These are phyloP conservation scores for Groenewaldozyma sp. DNA, from an alignment of 1,139 yeast species.

Conservation along the genomic window DNA sequence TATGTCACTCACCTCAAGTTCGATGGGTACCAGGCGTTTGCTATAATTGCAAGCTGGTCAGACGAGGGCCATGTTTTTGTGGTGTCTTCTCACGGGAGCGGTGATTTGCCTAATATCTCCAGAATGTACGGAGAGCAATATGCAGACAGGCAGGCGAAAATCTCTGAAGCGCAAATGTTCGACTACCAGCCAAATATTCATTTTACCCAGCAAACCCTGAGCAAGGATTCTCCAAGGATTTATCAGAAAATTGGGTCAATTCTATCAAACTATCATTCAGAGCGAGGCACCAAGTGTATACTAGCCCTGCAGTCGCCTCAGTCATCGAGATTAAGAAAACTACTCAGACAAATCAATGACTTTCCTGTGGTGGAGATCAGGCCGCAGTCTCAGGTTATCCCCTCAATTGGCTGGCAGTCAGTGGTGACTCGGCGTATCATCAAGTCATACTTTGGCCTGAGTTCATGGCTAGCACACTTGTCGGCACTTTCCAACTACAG, in stretches of 20 bases:
- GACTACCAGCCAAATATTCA: constrained; percentile 18
- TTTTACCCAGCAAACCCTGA: constrained; percentile 11
- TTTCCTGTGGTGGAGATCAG: constrained; percentile 51
- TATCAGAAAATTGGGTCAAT: constrained; percentile 30
- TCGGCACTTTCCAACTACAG: constrained; percentile 60
- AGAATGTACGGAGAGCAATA: constrained; percentile 48
- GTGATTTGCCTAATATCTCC: constrained; percentile 49
- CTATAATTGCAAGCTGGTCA: constrained; percentile 63
- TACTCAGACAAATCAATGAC: constrained; percentile 32
- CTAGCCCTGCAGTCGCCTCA: constrained; percentile 70
- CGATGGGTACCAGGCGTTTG: constrained; percentile 67
- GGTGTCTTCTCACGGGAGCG: constrained; percentile 42
- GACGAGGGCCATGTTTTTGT: constrained; percentile 45
- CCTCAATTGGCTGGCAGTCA: constrained; percentile 84
- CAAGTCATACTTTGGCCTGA: constrained; percentile 63
- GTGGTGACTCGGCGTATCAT: constrained; percentile 57
- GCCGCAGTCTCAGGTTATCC: constrained; percentile 48
- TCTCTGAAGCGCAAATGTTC: constrained; percentile 27
- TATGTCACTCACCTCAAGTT: constrained; percentile 67
- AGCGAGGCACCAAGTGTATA: constrained; percentile 57
- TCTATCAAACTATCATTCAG: constrained; percentile 53
- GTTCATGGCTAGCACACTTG: constrained; percentile 65
- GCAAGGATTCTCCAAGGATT: constrained; percentile 13
- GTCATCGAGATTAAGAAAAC: constrained; percentile 28
- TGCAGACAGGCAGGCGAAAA: constrained; percentile 38